phyloP scores from a whole-genome alignment of 169 alveolate genomes.

The Besnoitia besnoiti region DNA sequence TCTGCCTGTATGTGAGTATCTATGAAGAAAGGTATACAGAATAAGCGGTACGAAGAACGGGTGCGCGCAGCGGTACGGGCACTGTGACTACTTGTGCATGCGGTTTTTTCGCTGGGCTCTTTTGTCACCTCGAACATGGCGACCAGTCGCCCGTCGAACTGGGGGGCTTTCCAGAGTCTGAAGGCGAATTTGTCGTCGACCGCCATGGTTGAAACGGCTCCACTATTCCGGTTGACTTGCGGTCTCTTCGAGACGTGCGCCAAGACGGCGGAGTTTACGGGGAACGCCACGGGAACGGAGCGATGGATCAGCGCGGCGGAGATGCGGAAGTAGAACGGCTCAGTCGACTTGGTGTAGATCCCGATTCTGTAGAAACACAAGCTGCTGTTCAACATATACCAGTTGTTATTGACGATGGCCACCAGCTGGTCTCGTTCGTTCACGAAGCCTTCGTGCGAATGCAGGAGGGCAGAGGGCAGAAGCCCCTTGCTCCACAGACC shows the following conservation, averaged over 20 bases:
- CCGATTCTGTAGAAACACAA: conserved; percentile 43
- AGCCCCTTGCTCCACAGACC: conserved; percentile 30
- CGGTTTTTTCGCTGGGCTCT: no score
- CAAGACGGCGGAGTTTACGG: not conserved
- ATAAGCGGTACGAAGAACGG: no score
- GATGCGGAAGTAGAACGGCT: conserved; percentile 52
- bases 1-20: no score
- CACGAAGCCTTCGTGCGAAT: not conserved
- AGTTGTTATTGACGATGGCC: conserved; percentile 48
- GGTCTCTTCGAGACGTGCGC: conserved; percentile 25
- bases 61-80: no score
- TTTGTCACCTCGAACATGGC: not conserved
- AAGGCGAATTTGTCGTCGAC: conserved; percentile 19
- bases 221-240: not conserved
- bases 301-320: conserved; percentile 47
- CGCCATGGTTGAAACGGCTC: not conserved
- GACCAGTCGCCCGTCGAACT: not conserved
- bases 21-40: no score
- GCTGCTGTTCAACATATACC: not conserved
- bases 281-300: not conserved
- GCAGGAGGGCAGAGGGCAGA: conserved; percentile 24
- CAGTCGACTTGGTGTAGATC: conserved; percentile 1
- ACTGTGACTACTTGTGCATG: no score
- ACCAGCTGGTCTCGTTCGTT: conserved; percentile 53
- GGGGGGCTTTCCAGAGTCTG: conserved; percentile 12